Percentiles rank a stretch among this genome's conserved stretches.
These are phyloP conservation scores for Penicillium parvum DNA, from an alignment of 495 filamentous ascomycete species.

Conservation along the genomic window DNA sequence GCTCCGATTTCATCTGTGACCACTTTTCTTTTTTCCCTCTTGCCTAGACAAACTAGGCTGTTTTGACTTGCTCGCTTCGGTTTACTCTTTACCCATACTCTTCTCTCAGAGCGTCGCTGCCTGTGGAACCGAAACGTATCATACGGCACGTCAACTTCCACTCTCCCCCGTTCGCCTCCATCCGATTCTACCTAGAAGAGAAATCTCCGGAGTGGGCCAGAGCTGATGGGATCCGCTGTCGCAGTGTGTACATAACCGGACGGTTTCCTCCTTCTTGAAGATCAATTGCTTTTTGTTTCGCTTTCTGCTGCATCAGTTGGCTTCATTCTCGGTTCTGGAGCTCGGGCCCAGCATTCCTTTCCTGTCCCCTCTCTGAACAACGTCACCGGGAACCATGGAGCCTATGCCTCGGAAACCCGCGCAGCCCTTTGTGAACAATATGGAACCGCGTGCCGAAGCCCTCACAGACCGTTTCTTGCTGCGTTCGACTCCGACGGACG, in stretches of 20 bases:
- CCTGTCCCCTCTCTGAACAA: background rate
- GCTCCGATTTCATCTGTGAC: constrained; percentile 4
- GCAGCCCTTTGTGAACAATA: constrained; percentile 16
- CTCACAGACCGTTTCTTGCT: constrained; percentile 17
- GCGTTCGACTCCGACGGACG: constrained; percentile 40
- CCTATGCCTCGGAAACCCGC: constrained; percentile 21
- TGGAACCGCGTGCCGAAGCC: constrained; percentile 14
- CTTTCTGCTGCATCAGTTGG: constrained; percentile 7
- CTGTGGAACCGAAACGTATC: constrained; percentile 11
- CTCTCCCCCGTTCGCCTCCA: constrained; percentile 12
- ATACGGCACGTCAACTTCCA: constrained; percentile 9
- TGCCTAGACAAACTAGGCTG: too few relatives aligned
- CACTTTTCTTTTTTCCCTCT: too few relatives aligned
- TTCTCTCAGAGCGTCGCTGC: background rate
- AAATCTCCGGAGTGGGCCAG: constrained; percentile 13
- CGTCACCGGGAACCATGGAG: constrained; percentile 12
- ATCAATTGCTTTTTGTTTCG: constrained; percentile 1
- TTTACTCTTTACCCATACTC: background rate
- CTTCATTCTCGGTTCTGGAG: constrained; percentile 4
- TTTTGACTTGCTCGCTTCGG: too few relatives aligned
- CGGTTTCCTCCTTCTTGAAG: background rate
- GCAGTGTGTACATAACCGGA: constrained; percentile 15
- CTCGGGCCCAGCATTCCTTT: constrained; percentile 1
- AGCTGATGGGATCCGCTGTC: constrained; percentile 7
- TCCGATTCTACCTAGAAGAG: constrained; percentile 9